Evolutionary conservation across 305 asterid genomes (phyloP).

Genomic region (Ilex paraguariensis): DNA sequence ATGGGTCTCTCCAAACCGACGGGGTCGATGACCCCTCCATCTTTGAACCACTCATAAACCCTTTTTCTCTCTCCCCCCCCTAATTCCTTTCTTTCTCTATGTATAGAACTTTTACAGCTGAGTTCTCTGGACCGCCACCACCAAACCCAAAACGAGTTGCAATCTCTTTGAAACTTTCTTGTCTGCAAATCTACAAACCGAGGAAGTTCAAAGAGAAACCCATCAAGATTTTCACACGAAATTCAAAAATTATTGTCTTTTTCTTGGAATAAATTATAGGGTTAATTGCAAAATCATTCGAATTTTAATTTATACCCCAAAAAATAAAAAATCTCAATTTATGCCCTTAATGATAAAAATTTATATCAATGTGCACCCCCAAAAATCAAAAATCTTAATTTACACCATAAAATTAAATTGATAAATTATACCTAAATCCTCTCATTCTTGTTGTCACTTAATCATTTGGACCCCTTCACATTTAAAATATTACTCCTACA

Average conservation of each 20-base stretch:
- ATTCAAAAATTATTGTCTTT: conserved; percentile 15
- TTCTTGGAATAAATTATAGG: conserved; percentile 12
- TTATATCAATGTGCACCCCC: too few species aligned
- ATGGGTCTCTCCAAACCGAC: conserved; percentile 78
- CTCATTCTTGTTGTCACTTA: too few species aligned
- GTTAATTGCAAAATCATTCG: too few species aligned
- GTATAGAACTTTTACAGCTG: background rate
- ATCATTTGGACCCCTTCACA: too few species aligned
- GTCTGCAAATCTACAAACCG: conserved; percentile 48
- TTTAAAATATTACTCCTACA: too few species aligned
- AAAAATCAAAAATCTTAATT: too few species aligned
- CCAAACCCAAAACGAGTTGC: conserved; percentile 14
- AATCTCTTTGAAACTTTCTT: conserved; percentile 9
- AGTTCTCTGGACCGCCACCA: too few species aligned
- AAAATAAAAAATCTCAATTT: too few species aligned
- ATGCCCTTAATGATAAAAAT: too few species aligned
- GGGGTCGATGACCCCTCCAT: conserved; percentile 72
- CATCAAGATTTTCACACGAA: conserved; percentile 10
- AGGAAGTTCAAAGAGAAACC: conserved; percentile 10
- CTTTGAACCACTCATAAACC: conserved; percentile 49
- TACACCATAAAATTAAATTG: too few species aligned
- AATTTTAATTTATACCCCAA: too few species aligned
- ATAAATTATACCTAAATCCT: too few species aligned
- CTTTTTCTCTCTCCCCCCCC: conserved; percentile 17
- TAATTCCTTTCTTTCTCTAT: background rate